Conservation (phyloP, 768 basidiomycete genomes). For the Tylopilus intermedius region DNA sequence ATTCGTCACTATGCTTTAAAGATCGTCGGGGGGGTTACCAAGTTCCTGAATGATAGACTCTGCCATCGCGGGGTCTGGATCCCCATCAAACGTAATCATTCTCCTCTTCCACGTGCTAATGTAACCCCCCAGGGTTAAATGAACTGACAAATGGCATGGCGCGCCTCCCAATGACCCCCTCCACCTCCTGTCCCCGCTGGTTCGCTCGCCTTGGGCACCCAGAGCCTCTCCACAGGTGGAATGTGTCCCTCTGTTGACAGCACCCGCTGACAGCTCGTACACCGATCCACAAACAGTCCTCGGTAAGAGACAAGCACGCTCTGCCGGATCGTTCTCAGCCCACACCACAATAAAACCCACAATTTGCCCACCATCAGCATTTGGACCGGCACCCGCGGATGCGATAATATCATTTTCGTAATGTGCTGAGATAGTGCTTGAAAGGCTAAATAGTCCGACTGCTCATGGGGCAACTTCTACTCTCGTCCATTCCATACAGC, state of each 20-base stretch:
- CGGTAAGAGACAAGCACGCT: conserved; percentile 52
- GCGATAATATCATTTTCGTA: conserved; percentile 50
- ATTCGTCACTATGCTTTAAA: not conserved
- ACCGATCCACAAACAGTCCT: conserved; percentile 57
- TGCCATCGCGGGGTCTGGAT: conserved; percentile 24
- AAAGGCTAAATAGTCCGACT: conserved; percentile 63
- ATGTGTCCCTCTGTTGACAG: conserved; percentile 66
- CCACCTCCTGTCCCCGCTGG: not conserved
- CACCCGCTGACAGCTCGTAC: conserved; percentile 58
- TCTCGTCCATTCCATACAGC: not conserved
- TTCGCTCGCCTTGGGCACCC: conserved; percentile 30
- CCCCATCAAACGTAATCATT: not conserved
- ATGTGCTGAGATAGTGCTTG: conserved; percentile 65
- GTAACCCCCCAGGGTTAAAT: not conserved
- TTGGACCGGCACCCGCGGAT: conserved; percentile 51
- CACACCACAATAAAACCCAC: not conserved
- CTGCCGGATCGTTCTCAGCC: conserved; percentile 28
- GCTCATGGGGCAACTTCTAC: conserved; percentile 64
- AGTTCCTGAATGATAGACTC: conserved; percentile 13
- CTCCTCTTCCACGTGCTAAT: not conserved
- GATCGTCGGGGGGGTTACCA: conserved; percentile 14
- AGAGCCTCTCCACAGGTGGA: conserved; percentile 63
- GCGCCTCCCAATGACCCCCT: conserved; percentile 39
- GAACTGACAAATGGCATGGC: conserved; percentile 44
- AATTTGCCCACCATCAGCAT: conserved; percentile 40